Evolutionary conservation across 225 moss, liverwort and hornwort genomes (phyloP), one percentile per base, ranked within the genome.

Genomic region (Polytrichum commune): DNA sequence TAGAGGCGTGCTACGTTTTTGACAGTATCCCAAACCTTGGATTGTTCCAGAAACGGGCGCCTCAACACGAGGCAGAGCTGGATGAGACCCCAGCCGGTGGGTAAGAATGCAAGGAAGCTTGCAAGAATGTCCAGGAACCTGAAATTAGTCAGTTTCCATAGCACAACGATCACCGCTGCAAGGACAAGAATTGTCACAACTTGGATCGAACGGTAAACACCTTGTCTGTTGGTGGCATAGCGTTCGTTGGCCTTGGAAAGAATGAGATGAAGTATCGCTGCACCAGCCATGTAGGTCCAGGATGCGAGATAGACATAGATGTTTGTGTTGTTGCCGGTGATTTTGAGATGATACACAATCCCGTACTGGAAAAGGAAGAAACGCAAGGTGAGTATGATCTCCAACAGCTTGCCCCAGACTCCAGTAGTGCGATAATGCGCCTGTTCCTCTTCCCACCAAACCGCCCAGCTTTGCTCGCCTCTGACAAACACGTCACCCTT

Each of bases 281-380:
- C 93, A 64, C 75, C 83, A 29, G 90, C 73, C 64, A 96, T 84
- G 71, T 96, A 93, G 19, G 79, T 86, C 96, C 96, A 96, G 1
- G 96, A 96, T 35, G 90, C 74, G 72, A 96, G 84, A 64, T 96
- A 96, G 65, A 96, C 86, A 19, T 90, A 56, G 69, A 96, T 93
- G 73, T 84, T 93, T n/a, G 86, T 96, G 73, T 82, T 86, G 65
- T 76, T 74, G 66, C 71, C 78, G 1, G 96, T 55, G 64, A 96
- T 88, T 61, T 90, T 84, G 77, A 97, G 72, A 32, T 88, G 94
- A 72, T 93, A 97, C n/a, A 97, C 97, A 24, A 97, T 87, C 55
- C 97, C 97, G 75, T 97, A 97, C 75, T 97, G 97, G 77, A 94
- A 97, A 77, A 97, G 54, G 77, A 97, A 97, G 80, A 97, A 94